Evolutionary conservation across 192 early-diverging fungal species (phyloP), one percentile per base, ranked within the genome.

Genomic region (Dimargaris cristalligena): DNA sequence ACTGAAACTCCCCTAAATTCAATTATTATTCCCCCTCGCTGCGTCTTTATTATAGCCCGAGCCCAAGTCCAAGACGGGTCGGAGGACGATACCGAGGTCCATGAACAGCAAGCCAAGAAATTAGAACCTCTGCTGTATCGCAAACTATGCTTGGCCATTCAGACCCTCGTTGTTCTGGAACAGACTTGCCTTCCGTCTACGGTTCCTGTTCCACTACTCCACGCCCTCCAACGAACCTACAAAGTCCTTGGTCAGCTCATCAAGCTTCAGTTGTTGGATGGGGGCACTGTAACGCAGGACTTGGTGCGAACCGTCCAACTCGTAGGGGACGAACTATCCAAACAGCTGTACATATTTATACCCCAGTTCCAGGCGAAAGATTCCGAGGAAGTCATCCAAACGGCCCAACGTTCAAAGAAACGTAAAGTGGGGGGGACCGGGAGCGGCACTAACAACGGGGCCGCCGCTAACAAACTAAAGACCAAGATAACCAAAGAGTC

Each of bases 401-500:
- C 55, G 1, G 55, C 34, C n/a, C 55, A 57, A 34, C 55, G 55
- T 26, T 20, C 20, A 18, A 38, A 38, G 22, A 34, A 34, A 25
- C 35, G 22, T 3, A 57, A 57, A 57, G 13, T n/a, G 33, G 55
- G 55, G 16, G 32, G 32, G 18, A 34, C 14, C 16, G 33, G 34
- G 1, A 20, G 52, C 6, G 28, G 52, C 29, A 9, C n/a, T n/a
- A n/a, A n/a, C n/a, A n/a, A n/a, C n/a, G n/a, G n/a, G n/a, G n/a
- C n/a, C n/a, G n/a, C n/a, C n/a, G 38, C 38, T 41, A 41, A 41
- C 16, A 57, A 57, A 26, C 38, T 31, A 31, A 73, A 78, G 66
- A 70, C 77, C 18, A 77, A 79, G 58, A 75, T 88, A 11, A 45
- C 77, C 52, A 74, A 84, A 8, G 86, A 88, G 64, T 83, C 85